Evolutionary conservation across 2,329 filamentous ascomycete genomes (phyloP).

Genomic region (Chrysoporthe cubensis): DNA sequence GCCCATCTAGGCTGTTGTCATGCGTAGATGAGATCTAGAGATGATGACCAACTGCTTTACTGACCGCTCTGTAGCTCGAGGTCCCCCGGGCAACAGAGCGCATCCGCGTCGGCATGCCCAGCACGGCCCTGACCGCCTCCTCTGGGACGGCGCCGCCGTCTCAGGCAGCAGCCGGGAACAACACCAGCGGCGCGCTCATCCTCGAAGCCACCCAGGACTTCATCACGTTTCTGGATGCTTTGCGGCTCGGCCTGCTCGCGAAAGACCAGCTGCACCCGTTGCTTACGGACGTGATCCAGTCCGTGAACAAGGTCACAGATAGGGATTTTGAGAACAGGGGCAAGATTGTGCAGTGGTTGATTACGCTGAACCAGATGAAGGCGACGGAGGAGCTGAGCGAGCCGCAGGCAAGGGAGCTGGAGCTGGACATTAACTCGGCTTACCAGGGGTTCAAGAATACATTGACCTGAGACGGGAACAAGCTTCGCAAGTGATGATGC

Average conservation of each 20-base stretch:
- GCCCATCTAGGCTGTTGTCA: background rate
- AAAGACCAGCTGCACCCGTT: slow-evolving; percentile 97
- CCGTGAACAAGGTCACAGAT: slow-evolving; percentile 95
- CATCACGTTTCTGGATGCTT: slow-evolving; percentile 94
- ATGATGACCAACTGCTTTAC: background rate
- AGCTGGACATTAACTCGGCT: slow-evolving; percentile 91
- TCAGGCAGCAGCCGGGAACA: slow-evolving; percentile 37
- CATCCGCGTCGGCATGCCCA: slow-evolving; percentile 88
- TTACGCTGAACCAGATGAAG: slow-evolving; percentile 96
- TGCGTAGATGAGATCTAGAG: too few species aligned
- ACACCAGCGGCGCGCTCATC: slow-evolving; percentile 69
- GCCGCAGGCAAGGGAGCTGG: slow-evolving; percentile 84
- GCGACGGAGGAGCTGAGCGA: slow-evolving; percentile 89
- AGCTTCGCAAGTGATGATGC: background rate
- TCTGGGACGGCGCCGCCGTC: slow-evolving; percentile 49
- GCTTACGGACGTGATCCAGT: slow-evolving; percentile 93
- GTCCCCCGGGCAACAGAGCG: slow-evolving; percentile 92
- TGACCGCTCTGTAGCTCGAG: slow-evolving; percentile 70
- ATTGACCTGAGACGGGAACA: slow-evolving; percentile 52
- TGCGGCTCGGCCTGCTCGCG: slow-evolving; percentile 87
- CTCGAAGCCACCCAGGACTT: slow-evolving; percentile 95
- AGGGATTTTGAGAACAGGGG: slow-evolving; percentile 92
- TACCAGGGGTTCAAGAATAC: slow-evolving; percentile 92
- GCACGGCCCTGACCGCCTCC: slow-evolving; percentile 69
- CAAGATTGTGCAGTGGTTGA: slow-evolving; percentile 98